Percentiles rank a stretch among this genome's conserved stretches.
These are phyloP conservation scores for Stachybotrys chlorohalonatus DNA, from an alignment of 2,329 filamentous ascomycete species.

Conservation along the genomic window DNA sequence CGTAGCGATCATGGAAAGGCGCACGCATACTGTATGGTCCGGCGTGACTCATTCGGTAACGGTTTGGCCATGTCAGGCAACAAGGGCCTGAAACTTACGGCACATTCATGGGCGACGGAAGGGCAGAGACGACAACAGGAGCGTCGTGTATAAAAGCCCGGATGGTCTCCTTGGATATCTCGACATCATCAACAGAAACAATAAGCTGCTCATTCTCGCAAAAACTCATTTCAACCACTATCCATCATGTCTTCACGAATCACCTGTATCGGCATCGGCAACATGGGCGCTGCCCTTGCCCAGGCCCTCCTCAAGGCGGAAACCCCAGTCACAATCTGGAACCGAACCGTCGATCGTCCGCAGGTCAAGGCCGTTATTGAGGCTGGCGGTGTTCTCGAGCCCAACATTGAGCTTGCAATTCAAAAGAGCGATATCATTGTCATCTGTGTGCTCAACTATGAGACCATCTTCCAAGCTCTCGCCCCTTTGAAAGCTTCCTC, in stretches of 20 bases:
- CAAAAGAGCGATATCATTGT: constrained; percentile 4
- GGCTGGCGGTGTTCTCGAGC: constrained; percentile 4
- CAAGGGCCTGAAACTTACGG: background rate
- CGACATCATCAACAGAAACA: background rate
- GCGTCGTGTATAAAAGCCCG: background rate
- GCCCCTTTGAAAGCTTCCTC: background rate
- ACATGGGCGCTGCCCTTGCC: constrained; percentile 13
- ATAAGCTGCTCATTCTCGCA: background rate
- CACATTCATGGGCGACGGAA: background rate
- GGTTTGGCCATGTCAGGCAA: background rate
- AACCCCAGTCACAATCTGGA: constrained; percentile 14
- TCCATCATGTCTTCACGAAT: constrained; percentile 3
- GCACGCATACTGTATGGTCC: background rate
- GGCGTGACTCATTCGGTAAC: background rate
- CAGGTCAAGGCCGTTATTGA: constrained; percentile 6
- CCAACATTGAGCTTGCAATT: background rate
- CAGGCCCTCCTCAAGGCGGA: constrained; percentile 8
- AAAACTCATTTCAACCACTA: background rate
- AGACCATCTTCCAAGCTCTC: constrained; percentile 5
- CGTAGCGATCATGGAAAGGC: background rate
- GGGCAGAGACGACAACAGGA: background rate
- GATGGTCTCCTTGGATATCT: background rate
- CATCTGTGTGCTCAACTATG: constrained; percentile 16
- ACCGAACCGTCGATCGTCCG: constrained; percentile 10
- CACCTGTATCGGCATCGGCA: constrained; percentile 13